Percentiles rank a stretch among this genome's conserved stretches.
These are phyloP conservation scores for Achlya hypogyna DNA, from an alignment of 352 stramenopile species.

Conservation along the genomic window DNA sequence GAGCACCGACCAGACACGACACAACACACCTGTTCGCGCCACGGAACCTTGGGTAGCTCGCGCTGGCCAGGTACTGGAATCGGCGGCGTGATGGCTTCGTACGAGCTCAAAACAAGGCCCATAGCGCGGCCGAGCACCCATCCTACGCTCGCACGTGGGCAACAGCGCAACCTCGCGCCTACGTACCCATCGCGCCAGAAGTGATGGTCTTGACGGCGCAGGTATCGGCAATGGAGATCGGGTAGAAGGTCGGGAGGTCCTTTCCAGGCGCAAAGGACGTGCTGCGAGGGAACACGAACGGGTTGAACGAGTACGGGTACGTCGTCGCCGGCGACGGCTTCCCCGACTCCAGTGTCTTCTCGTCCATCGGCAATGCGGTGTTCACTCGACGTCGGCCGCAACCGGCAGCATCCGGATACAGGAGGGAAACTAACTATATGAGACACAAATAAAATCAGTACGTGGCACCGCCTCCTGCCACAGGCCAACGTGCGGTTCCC, in stretches of 20 bases:
- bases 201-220: slow-evolving; percentile 76
- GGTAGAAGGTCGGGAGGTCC: slow-evolving; percentile 50
- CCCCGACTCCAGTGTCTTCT: not conserved
- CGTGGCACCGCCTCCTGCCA: no score
- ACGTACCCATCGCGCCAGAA: slow-evolving; percentile 63
- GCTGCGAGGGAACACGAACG: slow-evolving; percentile 67
- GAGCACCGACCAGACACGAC: not conserved
- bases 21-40: slow-evolving; percentile 50
- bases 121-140: slow-evolving; percentile 78
- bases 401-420: not conserved
- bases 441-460: no score
- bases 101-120: slow-evolving; percentile 67
- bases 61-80: slow-evolving; percentile 70
- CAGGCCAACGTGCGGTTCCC: no score
- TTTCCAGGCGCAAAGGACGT: slow-evolving; percentile 41
- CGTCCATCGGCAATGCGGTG: not conserved
- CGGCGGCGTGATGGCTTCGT: slow-evolving; percentile 77
- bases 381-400: not conserved
- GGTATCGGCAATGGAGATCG: slow-evolving; percentile 66
- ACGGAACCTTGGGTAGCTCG: slow-evolving; percentile 70
- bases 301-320: slow-evolving; percentile 37
- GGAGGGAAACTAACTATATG: no score
- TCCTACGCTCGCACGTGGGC: slow-evolving; percentile 28
- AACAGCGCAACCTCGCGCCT: not conserved
- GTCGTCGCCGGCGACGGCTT: not conserved